A percentile compares a stretch with the other conserved stretches of the same genome.
Conservation (phyloP, 2,329 filamentous ascomycete genomes). For the Epichloe baconii region DNA sequence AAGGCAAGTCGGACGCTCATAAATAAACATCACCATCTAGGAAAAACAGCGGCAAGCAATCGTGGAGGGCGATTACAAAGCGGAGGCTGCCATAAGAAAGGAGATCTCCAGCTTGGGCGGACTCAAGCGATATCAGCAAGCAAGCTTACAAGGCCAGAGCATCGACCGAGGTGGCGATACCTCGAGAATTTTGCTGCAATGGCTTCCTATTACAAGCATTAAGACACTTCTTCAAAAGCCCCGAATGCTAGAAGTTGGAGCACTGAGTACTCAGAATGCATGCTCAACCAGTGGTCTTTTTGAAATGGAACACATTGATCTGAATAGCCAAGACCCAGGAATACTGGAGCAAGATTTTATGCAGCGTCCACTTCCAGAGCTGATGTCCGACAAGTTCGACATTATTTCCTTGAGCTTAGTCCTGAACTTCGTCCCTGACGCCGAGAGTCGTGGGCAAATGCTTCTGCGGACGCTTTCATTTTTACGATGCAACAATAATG, state of each 20-base stretch:
- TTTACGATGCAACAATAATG: conserved; percentile 28
- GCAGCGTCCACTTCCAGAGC: conserved; percentile 59
- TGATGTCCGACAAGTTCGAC: conserved; percentile 58
- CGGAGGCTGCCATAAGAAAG: conserved; percentile 32
- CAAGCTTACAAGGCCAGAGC: conserved; percentile 55
- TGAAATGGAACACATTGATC: conserved; percentile 70
- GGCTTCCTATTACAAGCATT: conserved; percentile 31
- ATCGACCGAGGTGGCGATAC: conserved; percentile 55
- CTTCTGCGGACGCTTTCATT: conserved; percentile 63
- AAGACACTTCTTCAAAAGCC: conserved; percentile 22
- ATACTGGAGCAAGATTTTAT: conserved; percentile 93
- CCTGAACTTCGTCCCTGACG: conserved; percentile 82
- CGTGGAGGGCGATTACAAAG: conserved; percentile 34
- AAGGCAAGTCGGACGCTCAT: conserved; percentile 53
- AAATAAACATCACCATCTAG: conserved; percentile 50
- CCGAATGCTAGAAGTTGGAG: conserved; percentile 77
- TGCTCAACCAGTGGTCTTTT: conserved; percentile 64
- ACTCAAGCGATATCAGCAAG: conserved; percentile 50
- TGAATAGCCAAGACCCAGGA: conserved; percentile 70
- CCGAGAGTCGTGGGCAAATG: conserved; percentile 69
- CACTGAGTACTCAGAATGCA: conserved; percentile 71
- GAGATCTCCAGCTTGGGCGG: conserved; percentile 48
- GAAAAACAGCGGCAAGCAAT: conserved; percentile 46
- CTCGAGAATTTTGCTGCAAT: conserved; percentile 49
- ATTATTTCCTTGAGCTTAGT: conserved; percentile 86